phyloP scores from a whole-genome alignment of 2,329 filamentous ascomycete genomes.

The Neofusicoccum sp. region DNA sequence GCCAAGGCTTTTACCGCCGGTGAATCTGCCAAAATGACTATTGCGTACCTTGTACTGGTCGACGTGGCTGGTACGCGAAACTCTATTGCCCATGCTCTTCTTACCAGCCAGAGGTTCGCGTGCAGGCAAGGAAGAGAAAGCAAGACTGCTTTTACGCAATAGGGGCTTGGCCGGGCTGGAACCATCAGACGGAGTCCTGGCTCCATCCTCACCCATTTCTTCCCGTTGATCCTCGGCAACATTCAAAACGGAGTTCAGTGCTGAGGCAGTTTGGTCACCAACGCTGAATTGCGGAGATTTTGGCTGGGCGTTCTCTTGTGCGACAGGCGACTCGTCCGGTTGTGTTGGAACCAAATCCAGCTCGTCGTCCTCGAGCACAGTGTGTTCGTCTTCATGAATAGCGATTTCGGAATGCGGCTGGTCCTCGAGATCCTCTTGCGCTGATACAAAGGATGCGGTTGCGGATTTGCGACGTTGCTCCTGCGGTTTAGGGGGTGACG shows the following conservation, averaged over 20 bases:
- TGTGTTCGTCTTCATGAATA: conserved; percentile 24
- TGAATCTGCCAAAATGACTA: conserved; percentile 74
- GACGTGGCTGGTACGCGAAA: conserved; percentile 76
- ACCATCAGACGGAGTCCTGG: conserved; percentile 65
- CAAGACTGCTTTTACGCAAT: conserved; percentile 91
- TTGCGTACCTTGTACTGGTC: conserved; percentile 64
- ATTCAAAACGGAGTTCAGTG: conserved; percentile 32
- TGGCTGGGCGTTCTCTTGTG: conserved; percentile 1
- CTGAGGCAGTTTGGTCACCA: conserved; percentile 36
- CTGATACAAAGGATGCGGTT: conserved; percentile 52
- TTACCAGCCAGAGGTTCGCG: conserved; percentile 83
- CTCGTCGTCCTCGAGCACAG: conserved; percentile 28
- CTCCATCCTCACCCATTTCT: conserved; percentile 52
- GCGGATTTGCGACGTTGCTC: not conserved
- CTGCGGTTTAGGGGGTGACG: conserved; percentile 12
- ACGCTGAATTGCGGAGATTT: conserved; percentile 36
- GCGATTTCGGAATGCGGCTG: conserved; percentile 20
- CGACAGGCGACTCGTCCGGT: not conserved
- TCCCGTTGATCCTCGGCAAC: conserved; percentile 32
- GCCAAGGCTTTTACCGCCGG: conserved; percentile 70
- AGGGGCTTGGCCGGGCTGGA: conserved; percentile 76
- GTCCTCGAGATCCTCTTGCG: conserved; percentile 46
- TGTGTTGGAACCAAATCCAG: conserved; percentile 20
- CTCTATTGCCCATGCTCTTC: conserved; percentile 74
- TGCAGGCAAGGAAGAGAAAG: conserved; percentile 89